Base-by-base conservation (phyloP, 1,284 basidiomycete genomes). In the Pterulicium gracile region DNA sequence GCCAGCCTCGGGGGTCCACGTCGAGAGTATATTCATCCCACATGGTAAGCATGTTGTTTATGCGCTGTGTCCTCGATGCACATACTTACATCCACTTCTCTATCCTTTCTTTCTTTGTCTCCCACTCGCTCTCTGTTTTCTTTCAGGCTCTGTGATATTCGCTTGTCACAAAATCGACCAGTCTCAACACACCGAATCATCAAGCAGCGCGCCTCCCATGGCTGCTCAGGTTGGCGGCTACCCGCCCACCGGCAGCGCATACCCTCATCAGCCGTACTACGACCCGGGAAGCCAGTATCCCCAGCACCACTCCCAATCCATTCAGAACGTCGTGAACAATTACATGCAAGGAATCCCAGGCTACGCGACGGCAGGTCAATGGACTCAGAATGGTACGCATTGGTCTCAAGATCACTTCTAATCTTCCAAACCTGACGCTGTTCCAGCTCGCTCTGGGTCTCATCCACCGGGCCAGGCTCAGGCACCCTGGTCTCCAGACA, bases 1-100 rank as follows among this genome's bases (percentile, higher is more conserved):
- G 51, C 69, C 74, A 34, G 76, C 81, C 49, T 77, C 77, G 42
- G 77, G 61, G 56, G 72, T 66, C 51, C 75, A 83, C 56, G 81
- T 95, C 44, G 87, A 90, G 58, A 90, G 87, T 61, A 87, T 95
- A 50, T 91, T 93, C 65, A 92, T 95, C 62, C 91, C 91, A 52
- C 91, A 95, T 73, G 93, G 91, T 76, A 65, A 61, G 71, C 69
- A 69, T 52, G 52, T 54, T 54, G 49, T 17, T 21, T 21, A 41
- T 22, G n/a, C 42, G 20, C 12, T 69, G 69, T 52, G 52, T 54
- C 54, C 49, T 15, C 27, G 27, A 34, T 34, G 10, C 27, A 15
- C 10, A n/a, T n/a, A n/a, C n/a, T n/a, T n/a, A n/a, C n/a, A n/a
- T n/a, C n/a, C n/a, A n/a, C n/a, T n/a, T n/a, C n/a, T n/a, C n/a